Evolutionary conservation across 768 basidiomycete species (phyloP), one percentile per base, ranked within the genome.

Genomic region (Pisolithus microcarpus): DNA sequence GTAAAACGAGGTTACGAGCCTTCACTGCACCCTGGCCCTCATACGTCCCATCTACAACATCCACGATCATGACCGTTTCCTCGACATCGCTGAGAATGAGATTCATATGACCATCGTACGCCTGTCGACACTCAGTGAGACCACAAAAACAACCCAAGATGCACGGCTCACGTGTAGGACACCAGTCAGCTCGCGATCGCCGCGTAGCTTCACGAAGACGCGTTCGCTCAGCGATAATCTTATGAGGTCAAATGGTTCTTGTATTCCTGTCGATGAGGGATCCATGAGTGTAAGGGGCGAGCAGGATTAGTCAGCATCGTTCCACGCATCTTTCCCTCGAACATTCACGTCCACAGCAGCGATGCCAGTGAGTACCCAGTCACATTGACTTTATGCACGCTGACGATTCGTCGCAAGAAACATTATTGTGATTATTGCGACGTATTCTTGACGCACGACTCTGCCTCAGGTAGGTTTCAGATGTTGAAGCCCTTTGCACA

Each of bases 51-150:
- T 94, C 92, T n/a, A 77, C 72, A 1, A 77, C 71, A 57, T 97
- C 93, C n/a, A 97, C 91, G 55, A 96, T 77, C 81, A 94, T 88
- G 55, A 98, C 91, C 2, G 87, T 93, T 72, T 99, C 96, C 65
- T 97, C 95, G 15, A 97, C 96, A 63, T 97, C 91, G 61, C 91
- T 93, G 60, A 99, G 76, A 56, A 99, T 96, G 60, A 99, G 77
- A 68, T 99, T 98, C 96, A 98, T 98, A 69, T 98, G 96, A n/a
- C 94, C 96, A 72, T 99, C 96, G 63, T 98, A 98, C 19, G 96
- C 96, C 96, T 99, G 61, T 11, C 43, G 58, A 54, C 46, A 47
- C 51, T 26, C 56, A 23, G 37, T 49, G 52, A 55, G 49, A 48
- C 18, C 36, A 45, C 48, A 43, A 50, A 30, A 46, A 36, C 23